Base-by-base conservation (phyloP, 2,329 filamentous ascomycete species). In the Coniochaeta hoffmannii region DNA sequence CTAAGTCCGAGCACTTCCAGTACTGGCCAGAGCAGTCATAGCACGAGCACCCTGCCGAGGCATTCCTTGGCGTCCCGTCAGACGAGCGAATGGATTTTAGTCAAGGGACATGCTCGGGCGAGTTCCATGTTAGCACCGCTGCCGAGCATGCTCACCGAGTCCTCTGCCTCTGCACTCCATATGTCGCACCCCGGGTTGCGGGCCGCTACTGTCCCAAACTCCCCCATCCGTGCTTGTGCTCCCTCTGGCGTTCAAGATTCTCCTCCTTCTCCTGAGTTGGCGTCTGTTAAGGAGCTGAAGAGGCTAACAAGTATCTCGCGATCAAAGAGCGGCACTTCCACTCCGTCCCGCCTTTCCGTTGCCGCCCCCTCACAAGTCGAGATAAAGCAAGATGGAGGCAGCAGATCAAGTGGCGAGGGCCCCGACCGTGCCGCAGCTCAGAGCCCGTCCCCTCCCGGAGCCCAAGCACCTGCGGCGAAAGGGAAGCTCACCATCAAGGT, bases 401-500 rank as follows among this genome's bases (percentile, higher is more conserved):
- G 69, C 62, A 72, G 73, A 59, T 74, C 71, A 31, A 65, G 59
- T 35, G 64, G 64, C 44, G 69, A 71, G 61, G 72, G 73, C 53
- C 68, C 71, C 53, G 75, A 75, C 55, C 70, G 71, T 35, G 78
- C 78, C 59, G 77, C 79, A 53, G 78, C 80, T 10, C 76, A 79
- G 61, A 85, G 81, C 41, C 76, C 80, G 62, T 69, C 71, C 52
- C 71, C 79, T 12, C 61, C 69, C 38, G 82, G 81, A 22, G 81
- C 85, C 7, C 83, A 88, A 26, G 83, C 88, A 5, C 85, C 86
- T 10, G 76, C 85, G 22, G 80, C 90, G 22, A 93, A 90, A 69
- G 94, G 94, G 57, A 96, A 94, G 71, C 78, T 99, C 56, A 89
- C 87, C 32, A 89, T 99, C 64, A 91, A 89, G 68, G 94, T 99